Evolutionary conservation across 495 filamentous ascomycete species (phyloP), one percentile per base, ranked within the genome.

Genomic region (Penicillium herquei): DNA sequence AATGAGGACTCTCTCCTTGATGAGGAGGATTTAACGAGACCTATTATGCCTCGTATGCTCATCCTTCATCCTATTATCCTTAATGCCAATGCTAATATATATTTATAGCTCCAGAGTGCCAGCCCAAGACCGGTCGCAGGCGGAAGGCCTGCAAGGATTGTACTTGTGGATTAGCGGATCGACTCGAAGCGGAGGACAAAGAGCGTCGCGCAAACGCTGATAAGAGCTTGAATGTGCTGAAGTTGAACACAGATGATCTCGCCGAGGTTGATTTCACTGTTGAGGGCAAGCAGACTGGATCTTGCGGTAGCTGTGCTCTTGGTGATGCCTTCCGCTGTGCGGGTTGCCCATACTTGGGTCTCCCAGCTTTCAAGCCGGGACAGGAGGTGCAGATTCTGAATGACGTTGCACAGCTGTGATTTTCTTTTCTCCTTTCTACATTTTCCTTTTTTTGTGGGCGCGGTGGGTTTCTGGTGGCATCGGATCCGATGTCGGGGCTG

Each of bases 131-230:
- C 52, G 93, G 94, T 75, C 94, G 96, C 73, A 86, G 92, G 60
- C 85, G 92, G 55, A 84, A 91, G 51, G 92, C 94, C 53, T 98
- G 94, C 78, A 98, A 98, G 74, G 94, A 98, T 75, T 98, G 94
- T 77, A 95, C 90, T 5, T 98, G 94, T 65, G 94, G 95, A 39
- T 81, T 98, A 4, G 87, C 88, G 3, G 80, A 88, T 59, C 78
- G 84, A 56, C 69, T 96, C 39, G 89, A 89, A 58, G 89, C 85
- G 7, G 91, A 96, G 71, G 92, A 97, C 61, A 79, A 77, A 41
- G 82, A 84, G 46, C 87, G 86, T 54, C 81, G 89, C 21, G 72
- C 74, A 7, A 70, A 78, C 8, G 87, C 87, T 21, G 84, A 88
- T 59, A 70, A 77, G 55, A 77, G 74, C 6, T 70, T 91, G 10